A percentile compares a stretch with the other conserved stretches of the same genome.
Evolutionary conservation across 2,329 filamentous ascomycete genomes (phyloP).

Genomic region (Sphaerulina populicola): DNA sequence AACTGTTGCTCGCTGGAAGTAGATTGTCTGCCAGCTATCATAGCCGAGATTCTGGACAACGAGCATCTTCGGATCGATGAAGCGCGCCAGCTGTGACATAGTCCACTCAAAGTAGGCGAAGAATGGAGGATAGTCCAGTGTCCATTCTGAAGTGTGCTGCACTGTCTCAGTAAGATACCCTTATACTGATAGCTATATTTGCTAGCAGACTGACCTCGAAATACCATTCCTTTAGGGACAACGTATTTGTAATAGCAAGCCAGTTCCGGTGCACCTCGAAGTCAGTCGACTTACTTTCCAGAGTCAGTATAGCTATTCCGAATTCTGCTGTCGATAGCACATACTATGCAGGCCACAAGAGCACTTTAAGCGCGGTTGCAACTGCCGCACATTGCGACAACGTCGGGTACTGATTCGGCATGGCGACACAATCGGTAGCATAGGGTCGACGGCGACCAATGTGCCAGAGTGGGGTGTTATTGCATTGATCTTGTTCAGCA

Average conservation of each 20-base stretch:
- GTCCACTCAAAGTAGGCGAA: conserved; percentile 96
- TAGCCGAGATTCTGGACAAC: conserved; percentile 72
- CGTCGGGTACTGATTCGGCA: conserved; percentile 79
- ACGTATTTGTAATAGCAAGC: conserved; percentile 87
- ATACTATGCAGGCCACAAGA: conserved; percentile 91
- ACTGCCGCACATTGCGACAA: conserved; percentile 79
- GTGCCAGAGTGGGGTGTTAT: conserved; percentile 8
- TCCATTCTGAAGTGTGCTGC: conserved; percentile 94
- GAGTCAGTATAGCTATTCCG: neutral
- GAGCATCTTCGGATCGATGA: conserved; percentile 74
- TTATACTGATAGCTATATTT: too few species aligned
- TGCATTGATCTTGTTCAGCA: conserved; percentile 1
- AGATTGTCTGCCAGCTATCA: conserved; percentile 86
- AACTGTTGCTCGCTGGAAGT: conserved; percentile 86
- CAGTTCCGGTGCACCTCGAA: conserved; percentile 99
- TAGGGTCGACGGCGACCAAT: conserved; percentile 7
- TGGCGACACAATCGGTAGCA: conserved; percentile 32
- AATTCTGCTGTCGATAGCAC: conserved; percentile 34
- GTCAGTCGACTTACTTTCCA: conserved; percentile 83
- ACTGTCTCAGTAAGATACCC: conserved; percentile 15
- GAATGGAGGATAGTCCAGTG: conserved; percentile 95
- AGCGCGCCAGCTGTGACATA: conserved; percentile 69
- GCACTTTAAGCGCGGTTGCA: conserved; percentile 78
- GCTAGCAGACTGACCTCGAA: conserved; percentile 54
- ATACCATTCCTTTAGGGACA: conserved; percentile 87